Conservation (phyloP, 1,139 yeast species). For the Lizanozyma gosingica region DNA sequence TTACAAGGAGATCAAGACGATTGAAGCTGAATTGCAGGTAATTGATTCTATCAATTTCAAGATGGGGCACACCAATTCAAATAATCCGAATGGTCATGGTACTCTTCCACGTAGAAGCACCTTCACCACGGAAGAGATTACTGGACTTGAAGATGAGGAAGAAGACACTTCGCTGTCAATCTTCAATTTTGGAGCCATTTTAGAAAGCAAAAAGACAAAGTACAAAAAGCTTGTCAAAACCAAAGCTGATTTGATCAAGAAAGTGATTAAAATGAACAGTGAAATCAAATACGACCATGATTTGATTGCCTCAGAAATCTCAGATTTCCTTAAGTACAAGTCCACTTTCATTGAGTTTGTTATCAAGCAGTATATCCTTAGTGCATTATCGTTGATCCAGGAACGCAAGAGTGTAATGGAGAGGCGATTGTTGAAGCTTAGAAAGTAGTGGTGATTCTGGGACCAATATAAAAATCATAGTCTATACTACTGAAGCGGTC, state of each 20-base stretch:
- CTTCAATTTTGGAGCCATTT: slow-evolving; percentile 24
- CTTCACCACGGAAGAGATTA: slow-evolving; percentile 5
- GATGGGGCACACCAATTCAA: background rate
- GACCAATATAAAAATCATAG: no score
- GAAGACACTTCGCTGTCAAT: slow-evolving; percentile 12
- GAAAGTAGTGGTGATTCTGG: background rate
- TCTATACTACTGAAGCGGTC: no score
- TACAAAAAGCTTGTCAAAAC: slow-evolving; percentile 22
- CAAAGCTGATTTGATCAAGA: slow-evolving; percentile 27
- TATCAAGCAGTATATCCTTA: slow-evolving; percentile 21
- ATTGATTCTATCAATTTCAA: background rate
- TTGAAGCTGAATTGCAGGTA: background rate
- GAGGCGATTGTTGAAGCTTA: background rate
- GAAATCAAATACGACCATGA: slow-evolving; percentile 47
- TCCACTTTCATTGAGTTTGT: slow-evolving; percentile 29
- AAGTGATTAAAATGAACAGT: slow-evolving; percentile 24
- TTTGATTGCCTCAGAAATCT: slow-evolving; percentile 51
- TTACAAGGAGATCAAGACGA: slow-evolving; percentile 10
- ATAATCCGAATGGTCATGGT: background rate
- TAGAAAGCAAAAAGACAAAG: slow-evolving; percentile 27
- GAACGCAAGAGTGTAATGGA: background rate
- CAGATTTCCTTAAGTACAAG: slow-evolving; percentile 46
- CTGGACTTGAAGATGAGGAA: slow-evolving; percentile 4
- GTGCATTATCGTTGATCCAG: background rate
- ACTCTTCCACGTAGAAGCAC: slow-evolving; percentile 3